Percentiles rank a stretch among this genome's conserved stretches.
These are phyloP conservation scores for Colletotrichum falcatum DNA, from an alignment of 2,329 filamentous ascomycete species.

Conservation along the genomic window DNA sequence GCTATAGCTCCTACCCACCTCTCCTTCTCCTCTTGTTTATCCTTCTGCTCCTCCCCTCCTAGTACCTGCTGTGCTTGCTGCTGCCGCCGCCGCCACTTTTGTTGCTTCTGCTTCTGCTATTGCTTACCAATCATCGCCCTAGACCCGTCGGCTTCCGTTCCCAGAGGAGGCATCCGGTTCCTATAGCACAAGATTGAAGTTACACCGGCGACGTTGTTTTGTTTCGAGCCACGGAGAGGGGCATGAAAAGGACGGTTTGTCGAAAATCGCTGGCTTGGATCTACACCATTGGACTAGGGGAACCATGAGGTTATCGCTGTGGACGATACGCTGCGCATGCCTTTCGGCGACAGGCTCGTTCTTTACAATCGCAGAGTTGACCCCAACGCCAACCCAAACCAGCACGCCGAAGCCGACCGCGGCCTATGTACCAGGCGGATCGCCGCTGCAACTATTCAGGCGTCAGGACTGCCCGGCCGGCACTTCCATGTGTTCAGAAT, in stretches of 20 bases:
- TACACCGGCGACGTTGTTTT: background rate
- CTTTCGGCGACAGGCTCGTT: background rate
- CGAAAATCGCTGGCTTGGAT: background rate
- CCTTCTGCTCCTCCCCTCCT: background rate
- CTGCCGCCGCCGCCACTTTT: background rate
- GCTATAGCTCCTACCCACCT: background rate
- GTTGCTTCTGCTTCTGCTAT: background rate
- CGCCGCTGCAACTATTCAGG: slow-evolving; percentile 19
- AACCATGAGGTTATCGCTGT: slow-evolving; percentile 24
- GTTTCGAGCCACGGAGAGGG: background rate
- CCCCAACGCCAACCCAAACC: slow-evolving; percentile 20
- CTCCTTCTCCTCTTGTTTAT: background rate
- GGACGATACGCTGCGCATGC: slow-evolving; percentile 3
- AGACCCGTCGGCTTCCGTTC: background rate
- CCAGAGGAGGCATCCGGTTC: background rate
- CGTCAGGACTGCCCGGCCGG: slow-evolving; percentile 58
- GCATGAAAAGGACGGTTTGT: background rate
- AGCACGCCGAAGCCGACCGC: background rate
- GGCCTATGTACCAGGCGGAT: slow-evolving; percentile 18
- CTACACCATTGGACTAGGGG: background rate
- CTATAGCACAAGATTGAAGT: background rate
- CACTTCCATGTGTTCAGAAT: slow-evolving; percentile 63
- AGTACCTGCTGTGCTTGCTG: background rate
- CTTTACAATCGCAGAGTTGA: slow-evolving; percentile 11
- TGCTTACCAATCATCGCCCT: background rate